Evolutionary conservation across 768 basidiomycete species (phyloP).

Genomic region (Russula brevipes): DNA sequence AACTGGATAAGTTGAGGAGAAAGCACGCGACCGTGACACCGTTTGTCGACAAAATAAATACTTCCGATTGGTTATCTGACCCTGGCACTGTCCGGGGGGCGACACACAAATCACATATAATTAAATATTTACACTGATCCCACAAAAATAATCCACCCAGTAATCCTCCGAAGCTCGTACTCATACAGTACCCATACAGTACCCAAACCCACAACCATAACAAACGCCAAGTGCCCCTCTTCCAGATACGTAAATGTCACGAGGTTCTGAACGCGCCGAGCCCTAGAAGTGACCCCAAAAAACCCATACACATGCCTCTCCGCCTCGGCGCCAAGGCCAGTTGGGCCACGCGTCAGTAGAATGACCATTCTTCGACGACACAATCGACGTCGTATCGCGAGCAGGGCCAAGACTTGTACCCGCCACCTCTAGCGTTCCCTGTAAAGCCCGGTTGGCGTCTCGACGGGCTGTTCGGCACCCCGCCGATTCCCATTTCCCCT

Average conservation of each 20-base stretch:
- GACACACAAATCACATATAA: not conserved
- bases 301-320: not conserved
- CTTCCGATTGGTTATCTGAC: not conserved
- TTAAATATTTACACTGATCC: conserved; percentile 5
- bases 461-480: conserved; percentile 20
- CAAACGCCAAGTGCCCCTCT: not conserved
- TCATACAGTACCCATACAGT: not conserved
- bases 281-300: not conserved
- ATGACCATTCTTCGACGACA: conserved; percentile 65
- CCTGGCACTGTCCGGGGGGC: conserved; percentile 1
- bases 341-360: conserved; percentile 31
- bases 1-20: not conserved
- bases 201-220: not conserved
- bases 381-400: conserved; percentile 58
- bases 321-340: not conserved
- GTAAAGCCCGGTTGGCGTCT: conserved; percentile 25
- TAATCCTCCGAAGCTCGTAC: not conserved
- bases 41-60: not conserved
- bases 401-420: conserved; percentile 39
- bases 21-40: too few species aligned
- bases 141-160: too few species aligned
- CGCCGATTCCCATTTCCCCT: conserved; percentile 22
- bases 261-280: not conserved
- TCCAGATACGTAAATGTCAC: not conserved
- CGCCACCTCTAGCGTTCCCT: not conserved